Evolutionary conservation across 2,329 filamentous ascomycete species (phyloP).

Genomic region (Aurifilum marmelostoma): DNA sequence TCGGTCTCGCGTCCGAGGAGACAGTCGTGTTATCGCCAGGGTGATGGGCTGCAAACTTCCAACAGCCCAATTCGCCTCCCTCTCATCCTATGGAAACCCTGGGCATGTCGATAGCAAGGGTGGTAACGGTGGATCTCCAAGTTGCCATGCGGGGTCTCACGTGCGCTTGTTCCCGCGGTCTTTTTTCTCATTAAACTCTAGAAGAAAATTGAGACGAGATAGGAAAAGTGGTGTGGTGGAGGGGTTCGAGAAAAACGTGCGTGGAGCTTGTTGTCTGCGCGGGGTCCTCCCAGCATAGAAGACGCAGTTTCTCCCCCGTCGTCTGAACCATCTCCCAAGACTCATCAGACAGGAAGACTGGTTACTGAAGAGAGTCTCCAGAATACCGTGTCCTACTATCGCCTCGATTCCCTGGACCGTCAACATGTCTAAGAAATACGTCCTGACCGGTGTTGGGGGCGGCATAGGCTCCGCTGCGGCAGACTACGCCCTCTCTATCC

Average conservation of each 20-base stretch:
- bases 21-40: background rate
- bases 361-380: no score
- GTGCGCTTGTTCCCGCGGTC: background rate
- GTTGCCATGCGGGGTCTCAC: background rate
- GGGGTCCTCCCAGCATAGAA: background rate
- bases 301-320: background rate
- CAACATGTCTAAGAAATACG: slow-evolving; percentile 30
- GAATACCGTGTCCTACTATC: no score
- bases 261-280: background rate
- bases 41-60: background rate
- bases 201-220: background rate
- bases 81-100: background rate
- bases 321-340: background rate
- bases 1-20: background rate
- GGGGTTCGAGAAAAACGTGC: background rate
- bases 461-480: slow-evolving; percentile 30
- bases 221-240: background rate
- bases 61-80: background rate
- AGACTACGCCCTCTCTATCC: slow-evolving; percentile 26
- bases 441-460: slow-evolving; percentile 30
- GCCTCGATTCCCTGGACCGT: no score
- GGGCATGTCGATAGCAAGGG: background rate
- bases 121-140: background rate
- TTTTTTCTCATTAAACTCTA: background rate
- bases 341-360: background rate